These are phyloP conservation scores for Aschersonia sp. DNA, from an alignment of 2,329 filamentous ascomycete genomes.

Conservation along the genomic window DNA sequence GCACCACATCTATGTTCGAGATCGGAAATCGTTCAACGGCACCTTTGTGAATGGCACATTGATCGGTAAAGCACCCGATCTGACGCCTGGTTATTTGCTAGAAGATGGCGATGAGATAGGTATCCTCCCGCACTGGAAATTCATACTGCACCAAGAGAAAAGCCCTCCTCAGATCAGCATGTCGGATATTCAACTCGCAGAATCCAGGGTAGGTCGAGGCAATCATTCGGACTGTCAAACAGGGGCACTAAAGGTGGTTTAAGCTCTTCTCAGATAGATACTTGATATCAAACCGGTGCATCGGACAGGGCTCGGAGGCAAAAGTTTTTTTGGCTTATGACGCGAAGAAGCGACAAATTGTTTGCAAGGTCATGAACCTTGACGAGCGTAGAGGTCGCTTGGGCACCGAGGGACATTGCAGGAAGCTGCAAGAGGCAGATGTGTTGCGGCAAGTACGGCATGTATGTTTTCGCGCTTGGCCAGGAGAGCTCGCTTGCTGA, in stretches of 20 bases:
- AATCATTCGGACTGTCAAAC: background rate
- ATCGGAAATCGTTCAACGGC: conserved; percentile 37
- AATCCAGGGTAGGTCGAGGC: conserved; percentile 14
- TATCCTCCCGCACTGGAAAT: conserved; percentile 22
- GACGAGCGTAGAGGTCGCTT: conserved; percentile 14
- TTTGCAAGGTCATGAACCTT: conserved; percentile 52
- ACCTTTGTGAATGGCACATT: conserved; percentile 34
- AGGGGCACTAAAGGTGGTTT: background rate
- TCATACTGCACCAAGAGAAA: conserved; percentile 16
- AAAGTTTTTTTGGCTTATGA: conserved; percentile 28
- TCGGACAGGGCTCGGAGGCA: conserved; percentile 23
- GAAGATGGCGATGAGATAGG: conserved; percentile 34
- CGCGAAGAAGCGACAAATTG: conserved; percentile 41
- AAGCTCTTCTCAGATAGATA: conserved; percentile 20
- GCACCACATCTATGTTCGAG: conserved; percentile 38
- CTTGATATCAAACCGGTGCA: conserved; percentile 16
- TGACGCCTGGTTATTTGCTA: conserved; percentile 31
- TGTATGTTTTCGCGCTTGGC: conserved; percentile 19
- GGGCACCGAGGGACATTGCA: conserved; percentile 15
- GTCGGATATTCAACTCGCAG: conserved; percentile 15
- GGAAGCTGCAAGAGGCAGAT: conserved; percentile 33
- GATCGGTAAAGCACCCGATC: conserved; percentile 23
- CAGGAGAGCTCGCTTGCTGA: conserved; percentile 5
- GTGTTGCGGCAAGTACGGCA: conserved; percentile 38
- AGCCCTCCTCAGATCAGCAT: conserved; percentile 9